Evolutionary conservation across 1,284 basidiomycete species (phyloP), one percentile per base, ranked within the genome.

Genomic region (Ustilago bromivora): DNA sequence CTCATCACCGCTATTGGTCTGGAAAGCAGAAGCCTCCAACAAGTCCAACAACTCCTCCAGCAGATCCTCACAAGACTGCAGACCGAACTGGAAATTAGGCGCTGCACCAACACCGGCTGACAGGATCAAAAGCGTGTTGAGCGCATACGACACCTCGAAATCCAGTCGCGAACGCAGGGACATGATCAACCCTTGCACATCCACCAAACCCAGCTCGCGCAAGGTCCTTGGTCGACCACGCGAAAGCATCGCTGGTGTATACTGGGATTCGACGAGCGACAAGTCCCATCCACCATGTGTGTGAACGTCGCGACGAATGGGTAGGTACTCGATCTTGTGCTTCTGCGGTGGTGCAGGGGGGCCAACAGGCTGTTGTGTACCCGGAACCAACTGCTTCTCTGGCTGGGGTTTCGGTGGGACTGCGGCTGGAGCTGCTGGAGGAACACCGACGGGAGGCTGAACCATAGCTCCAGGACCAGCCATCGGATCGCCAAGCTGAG

Each of bases 271-370:
- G 63, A 95, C 87, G n/a, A 88, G 78, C 58, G 91, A 89, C 23
- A 95, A 84, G 85, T 98, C 94, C 82, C 95, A 92, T 13, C 96
- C 96, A 36, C 94, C 95, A 68, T 91, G 89, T 0, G 91, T 92
- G n/a, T 92, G 91, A 34, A 93, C 86, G 65, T 93, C 92, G 32
- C 93, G 91, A 11, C 90, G 90, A 17, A 94, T 88, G 0, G 96
- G 96, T 32, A 93, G 88, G 85, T 98, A 99, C 88, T 95, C 93
- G 79, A 98, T 93, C 87, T 92, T 94, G 81, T 93, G 92, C 68
- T 94, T 90, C 41, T 90, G 86, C 8, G 71, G 75, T 17, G 76
- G 70, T 3, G 75, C 60, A 23, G 72, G 65, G 15, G 74, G 63
- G 3, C 61, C 69, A 23, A 73, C 63, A 9, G 59, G 67, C 36